Base-by-base conservation (phyloP, 805 yeast species). In the Kregervanrija fluxuum region DNA sequence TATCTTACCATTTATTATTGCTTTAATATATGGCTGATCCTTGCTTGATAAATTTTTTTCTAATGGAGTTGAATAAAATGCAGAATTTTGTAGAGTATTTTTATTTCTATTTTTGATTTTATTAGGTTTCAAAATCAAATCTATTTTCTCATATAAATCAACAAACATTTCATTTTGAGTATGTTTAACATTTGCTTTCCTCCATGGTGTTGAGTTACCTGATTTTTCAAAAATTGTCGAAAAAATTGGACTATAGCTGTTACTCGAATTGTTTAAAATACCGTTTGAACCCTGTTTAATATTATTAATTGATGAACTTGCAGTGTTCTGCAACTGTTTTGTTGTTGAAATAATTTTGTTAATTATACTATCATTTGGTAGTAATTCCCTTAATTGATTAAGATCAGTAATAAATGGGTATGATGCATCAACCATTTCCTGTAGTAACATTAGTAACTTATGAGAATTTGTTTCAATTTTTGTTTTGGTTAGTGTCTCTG, bases 161-260 rank as follows among this genome's bases (percentile, higher is more conserved):
- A 91, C 83, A 59, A 81, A 88, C 62, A 91, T 71, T 62, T 91
- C 98, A 61, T 91, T 88, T 51, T 80, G 80, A 3, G 86, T 73
- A 59, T 86, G 79, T 51, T 73, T 75, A n/a, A 85, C 82, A 50
- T 79, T 75, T 4, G 80, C 59, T 39, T 77, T 70, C 54, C 98
- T 74, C 98, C 98, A 91, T 1, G 96, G 95, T 8, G 68, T 65
- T 28, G 57, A 56, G 39, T 67, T 59, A 5, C 64, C 64, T 0
- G 67, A 59, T 39, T 38, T 75, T 56, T 62, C 67, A 17, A 59
- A 51, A 9, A 62, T 55, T 10, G 58, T 56, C 1, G 47, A 37
- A 17, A 42, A 42, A 8, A 31, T 44, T 12, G 42, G 40, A 17
- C 11, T 22, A 1, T 31, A 13, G 8, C 10, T 31, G 35, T 8